Conservation (phyloP, 2,329 filamentous ascomycete species). For the Microdochium paspali region DNA sequence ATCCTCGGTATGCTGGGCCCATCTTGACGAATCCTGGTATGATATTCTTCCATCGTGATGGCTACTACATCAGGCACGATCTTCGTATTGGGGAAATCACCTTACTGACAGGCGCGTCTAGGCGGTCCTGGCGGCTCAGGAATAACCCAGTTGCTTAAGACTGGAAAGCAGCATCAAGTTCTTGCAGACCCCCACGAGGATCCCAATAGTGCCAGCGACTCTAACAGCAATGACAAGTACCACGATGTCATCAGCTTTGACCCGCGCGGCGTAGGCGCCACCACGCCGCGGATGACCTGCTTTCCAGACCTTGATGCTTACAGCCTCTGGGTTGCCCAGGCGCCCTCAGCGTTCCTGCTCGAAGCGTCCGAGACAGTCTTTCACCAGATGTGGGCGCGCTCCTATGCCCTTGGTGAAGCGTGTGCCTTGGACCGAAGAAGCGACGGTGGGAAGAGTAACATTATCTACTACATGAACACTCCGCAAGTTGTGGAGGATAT, state of each 20-base stretch:
- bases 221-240: conserved; percentile 6
- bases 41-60: background rate
- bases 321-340: background rate
- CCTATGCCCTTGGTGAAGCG: conserved; percentile 9
- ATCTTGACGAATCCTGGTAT: conserved; percentile 33
- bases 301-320: conserved; percentile 15
- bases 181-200: conserved; percentile 22
- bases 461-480: conserved; percentile 28
- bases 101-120: too few species aligned
- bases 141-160: conserved; percentile 19
- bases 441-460: conserved; percentile 10
- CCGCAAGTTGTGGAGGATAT: conserved; percentile 37
- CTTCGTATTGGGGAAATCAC: too few species aligned
- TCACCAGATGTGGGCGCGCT: conserved; percentile 2
- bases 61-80: too few species aligned
- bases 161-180: conserved; percentile 23
- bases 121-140: conserved; percentile 34
- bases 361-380: conserved; percentile 1
- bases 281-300: conserved; percentile 26
- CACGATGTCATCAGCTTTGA: conserved; percentile 34
- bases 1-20: conserved; percentile 33
- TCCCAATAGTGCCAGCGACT: conserved; percentile 4
- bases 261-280: conserved; percentile 30
- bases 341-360: background rate
- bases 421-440: conserved; percentile 7